A percentile compares a stretch with the other conserved stretches of the same genome.
phyloP scores from a whole-genome alignment of 2,329 filamentous ascomycete genomes.

The Cordyceps farinosa region DNA sequence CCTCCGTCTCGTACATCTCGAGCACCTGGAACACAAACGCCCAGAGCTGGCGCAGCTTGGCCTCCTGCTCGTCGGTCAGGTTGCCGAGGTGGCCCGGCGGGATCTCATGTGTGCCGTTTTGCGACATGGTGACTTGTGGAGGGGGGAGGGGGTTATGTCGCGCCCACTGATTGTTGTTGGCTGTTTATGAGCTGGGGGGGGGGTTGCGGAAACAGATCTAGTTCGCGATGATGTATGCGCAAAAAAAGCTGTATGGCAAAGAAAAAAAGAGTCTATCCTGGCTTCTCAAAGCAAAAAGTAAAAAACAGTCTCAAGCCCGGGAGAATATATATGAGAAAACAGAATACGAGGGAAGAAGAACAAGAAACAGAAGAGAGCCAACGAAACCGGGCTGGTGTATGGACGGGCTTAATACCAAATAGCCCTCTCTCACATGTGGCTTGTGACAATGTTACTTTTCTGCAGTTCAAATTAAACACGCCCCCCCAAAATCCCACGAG shows the following conservation, averaged over 20 bases:
- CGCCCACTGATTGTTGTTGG: no score
- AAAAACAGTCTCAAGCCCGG: no score
- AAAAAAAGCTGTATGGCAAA: neutral
- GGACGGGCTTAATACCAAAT: neutral
- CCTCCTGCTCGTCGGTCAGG: constrained; percentile 75
- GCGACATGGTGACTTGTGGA: neutral
- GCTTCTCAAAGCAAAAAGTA: no score
- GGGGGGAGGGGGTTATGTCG: neutral
- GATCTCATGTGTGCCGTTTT: constrained; percentile 2
- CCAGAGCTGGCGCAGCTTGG: constrained; percentile 82
- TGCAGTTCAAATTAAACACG: neutral
- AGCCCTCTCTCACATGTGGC: constrained; percentile 5
- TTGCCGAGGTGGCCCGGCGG: constrained; percentile 52
- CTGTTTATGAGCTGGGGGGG: no score
- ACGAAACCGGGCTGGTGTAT: neutral
- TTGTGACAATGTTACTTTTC: neutral
- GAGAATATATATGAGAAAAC: neutral
- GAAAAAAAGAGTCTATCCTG: no score
- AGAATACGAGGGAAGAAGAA: neutral
- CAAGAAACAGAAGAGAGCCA: neutral
- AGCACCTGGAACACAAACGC: constrained; percentile 66
- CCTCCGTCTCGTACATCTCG: constrained; percentile 43
- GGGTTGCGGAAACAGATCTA: neutral
- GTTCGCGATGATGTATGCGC: neutral
- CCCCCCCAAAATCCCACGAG: neutral